These are phyloP conservation scores for Beta vulgaris DNA, from an alignment of 148 eudicot species.

Conservation along the genomic window DNA sequence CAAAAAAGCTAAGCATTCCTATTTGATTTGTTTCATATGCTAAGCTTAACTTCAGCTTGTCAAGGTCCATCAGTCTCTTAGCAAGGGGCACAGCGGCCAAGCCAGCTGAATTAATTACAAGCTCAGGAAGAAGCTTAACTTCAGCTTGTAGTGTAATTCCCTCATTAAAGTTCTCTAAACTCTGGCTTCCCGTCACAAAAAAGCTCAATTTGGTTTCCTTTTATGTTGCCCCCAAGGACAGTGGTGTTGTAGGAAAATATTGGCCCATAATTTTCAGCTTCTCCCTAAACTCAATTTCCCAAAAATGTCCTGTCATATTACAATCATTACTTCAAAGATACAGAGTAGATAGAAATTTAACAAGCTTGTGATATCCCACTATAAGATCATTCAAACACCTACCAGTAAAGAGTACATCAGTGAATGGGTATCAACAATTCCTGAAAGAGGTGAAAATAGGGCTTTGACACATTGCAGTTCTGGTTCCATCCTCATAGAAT, in stretches of 20 bases:
- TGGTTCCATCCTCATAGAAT: slow-evolving; percentile 69
- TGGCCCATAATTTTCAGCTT: slow-evolving; percentile 80
- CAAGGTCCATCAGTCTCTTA: slow-evolving; percentile 52
- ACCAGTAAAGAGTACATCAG: slow-evolving; percentile 84
- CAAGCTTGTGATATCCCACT: neutral
- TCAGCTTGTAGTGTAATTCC: slow-evolving; percentile 49
- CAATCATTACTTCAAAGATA: slow-evolving; percentile 33
- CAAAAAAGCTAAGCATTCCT: too few relatives aligned
- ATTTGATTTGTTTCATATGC: too few relatives aligned
- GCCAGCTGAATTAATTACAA: slow-evolving; percentile 81
- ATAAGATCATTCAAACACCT: slow-evolving; percentile 25
- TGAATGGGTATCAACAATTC: slow-evolving; percentile 78
- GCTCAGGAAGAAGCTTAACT: slow-evolving; percentile 61
- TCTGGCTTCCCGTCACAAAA: slow-evolving; percentile 57
- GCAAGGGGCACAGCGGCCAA: slow-evolving; percentile 71
- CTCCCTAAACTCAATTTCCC: slow-evolving; percentile 76
- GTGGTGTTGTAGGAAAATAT: slow-evolving; percentile 77
- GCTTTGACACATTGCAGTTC: slow-evolving; percentile 81
- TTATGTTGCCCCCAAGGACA: slow-evolving; percentile 65
- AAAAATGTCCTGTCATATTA: slow-evolving; percentile 58
- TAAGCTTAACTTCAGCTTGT: too few relatives aligned
- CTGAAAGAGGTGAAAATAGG: slow-evolving; percentile 69
- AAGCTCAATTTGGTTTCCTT: slow-evolving; percentile 51
- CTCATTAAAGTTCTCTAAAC: slow-evolving; percentile 39
- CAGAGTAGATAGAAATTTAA: neutral